Conservation (phyloP, 495 filamentous ascomycete species). For the Talaromyces thailandensis region DNA sequence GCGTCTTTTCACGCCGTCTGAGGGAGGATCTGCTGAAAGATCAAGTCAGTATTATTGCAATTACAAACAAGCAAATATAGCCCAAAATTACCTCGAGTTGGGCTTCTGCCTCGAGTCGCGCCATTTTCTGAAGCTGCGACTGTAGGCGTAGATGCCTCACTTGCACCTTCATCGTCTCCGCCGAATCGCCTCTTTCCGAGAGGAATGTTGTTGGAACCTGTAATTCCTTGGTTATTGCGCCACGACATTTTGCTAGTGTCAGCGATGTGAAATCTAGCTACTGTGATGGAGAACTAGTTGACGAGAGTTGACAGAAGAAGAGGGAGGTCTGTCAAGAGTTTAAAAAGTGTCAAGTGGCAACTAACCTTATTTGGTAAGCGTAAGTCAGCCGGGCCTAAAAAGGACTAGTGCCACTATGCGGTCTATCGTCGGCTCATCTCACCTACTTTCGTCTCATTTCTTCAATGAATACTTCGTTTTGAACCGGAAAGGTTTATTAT, state of each 20-base stretch:
- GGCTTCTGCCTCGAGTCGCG: slow-evolving; percentile 70
- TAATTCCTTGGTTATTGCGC: slow-evolving; percentile 83
- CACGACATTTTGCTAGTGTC: slow-evolving; percentile 56
- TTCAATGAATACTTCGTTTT: not conserved
- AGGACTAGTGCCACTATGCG: not conserved
- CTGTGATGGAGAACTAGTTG: not conserved
- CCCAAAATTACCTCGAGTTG: slow-evolving; percentile 45
- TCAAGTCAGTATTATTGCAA: not conserved
- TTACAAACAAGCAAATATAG: not conserved
- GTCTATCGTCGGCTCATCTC: not conserved
- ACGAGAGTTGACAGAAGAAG: slow-evolving; percentile 8
- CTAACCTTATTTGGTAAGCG: not conserved
- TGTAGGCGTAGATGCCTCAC: slow-evolving; percentile 47
- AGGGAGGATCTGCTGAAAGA: slow-evolving; percentile 38
- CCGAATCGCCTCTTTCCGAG: slow-evolving; percentile 83
- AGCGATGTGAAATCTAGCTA: not conserved
- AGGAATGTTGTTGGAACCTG: slow-evolving; percentile 97
- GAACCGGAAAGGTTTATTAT: not conserved
- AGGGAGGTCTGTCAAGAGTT: slow-evolving; percentile 9
- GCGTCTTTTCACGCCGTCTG: slow-evolving; percentile 70
- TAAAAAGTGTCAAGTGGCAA: slow-evolving; percentile 1
- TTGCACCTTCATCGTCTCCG: slow-evolving; percentile 55
- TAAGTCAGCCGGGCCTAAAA: not conserved
- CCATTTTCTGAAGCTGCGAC: slow-evolving; percentile 37
- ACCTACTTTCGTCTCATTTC: not conserved